Evolutionary conservation across 2,329 filamentous ascomycete genomes (phyloP).

Genomic region (Colletotrichum nymphaeae): DNA sequence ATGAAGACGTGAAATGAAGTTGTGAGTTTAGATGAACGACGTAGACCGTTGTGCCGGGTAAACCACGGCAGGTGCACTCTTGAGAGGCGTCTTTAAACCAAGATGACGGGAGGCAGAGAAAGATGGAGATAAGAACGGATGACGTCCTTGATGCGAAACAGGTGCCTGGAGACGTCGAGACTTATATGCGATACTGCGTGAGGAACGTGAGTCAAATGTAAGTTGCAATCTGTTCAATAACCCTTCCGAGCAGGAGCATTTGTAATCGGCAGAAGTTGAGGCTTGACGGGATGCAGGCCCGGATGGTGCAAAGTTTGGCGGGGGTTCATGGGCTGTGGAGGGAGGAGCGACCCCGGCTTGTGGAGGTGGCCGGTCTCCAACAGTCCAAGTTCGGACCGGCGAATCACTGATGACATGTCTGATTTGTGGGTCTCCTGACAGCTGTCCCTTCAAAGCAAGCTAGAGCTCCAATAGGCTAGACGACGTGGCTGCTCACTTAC

Average conservation of each 20-base stretch:
- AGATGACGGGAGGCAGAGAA: not conserved
- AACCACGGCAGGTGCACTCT: not conserved
- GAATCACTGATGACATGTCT: conserved; percentile 6
- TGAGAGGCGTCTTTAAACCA: not conserved
- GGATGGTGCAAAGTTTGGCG: conserved; percentile 2
- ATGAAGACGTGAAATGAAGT: not conserved
- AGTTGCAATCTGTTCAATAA: not conserved
- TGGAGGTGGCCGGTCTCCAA: conserved; percentile 21
- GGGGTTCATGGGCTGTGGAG: conserved; percentile 13
- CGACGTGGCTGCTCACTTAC: not conserved
- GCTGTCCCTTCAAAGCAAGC: not conserved
- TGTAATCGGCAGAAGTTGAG: not conserved
- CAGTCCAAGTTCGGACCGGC: conserved; percentile 19
- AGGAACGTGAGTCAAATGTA: not conserved
- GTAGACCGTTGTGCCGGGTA: not conserved
- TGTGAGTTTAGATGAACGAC: not conserved
- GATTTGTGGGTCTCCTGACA: conserved; percentile 5
- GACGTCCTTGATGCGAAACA: not conserved
- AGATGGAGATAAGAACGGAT: not conserved
- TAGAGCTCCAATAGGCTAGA: not conserved
- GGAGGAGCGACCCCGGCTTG: conserved; percentile 11
- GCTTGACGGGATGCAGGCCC: not conserved
- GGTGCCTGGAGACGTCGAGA: not conserved
- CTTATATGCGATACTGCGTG: not conserved
- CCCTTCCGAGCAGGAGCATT: not conserved